Evolutionary conservation across 2,329 filamentous ascomycete species (phyloP), one percentile per base, ranked within the genome.

Genomic region (Nigrograna mackinnonii): DNA sequence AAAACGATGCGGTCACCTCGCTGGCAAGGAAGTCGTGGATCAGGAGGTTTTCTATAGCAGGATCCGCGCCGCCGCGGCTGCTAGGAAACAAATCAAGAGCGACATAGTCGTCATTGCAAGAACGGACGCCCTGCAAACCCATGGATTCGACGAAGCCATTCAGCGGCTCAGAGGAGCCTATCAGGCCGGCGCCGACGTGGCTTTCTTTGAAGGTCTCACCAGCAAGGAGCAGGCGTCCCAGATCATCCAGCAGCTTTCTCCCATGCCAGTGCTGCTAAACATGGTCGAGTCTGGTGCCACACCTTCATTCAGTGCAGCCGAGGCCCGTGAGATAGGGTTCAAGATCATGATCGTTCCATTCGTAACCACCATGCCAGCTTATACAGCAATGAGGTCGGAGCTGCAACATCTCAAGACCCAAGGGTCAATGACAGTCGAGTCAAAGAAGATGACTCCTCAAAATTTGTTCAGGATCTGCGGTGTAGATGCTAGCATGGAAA

Each of bases 41-140:
- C 47, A 55, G 0, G 75, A 77, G 1, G 71, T 70, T 9, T 84
- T 74, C 52, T 55, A 72, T 14, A 61, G 69, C 17, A 75, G 82
- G 0, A 79, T 85, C 53, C 66, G 74, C 0, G 80, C 81, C 0
- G 79, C 79, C 0, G 67, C 66, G 20, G 67, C 67, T 2, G 76
- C 79, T 1, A 69, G 79, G 6, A 62, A 70, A 13, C 65, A 68
- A 13, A 55, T 77, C 24, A 65, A 68, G 9, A 72, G 71, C 14
- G 80, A 84, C 49, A 79, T 85, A 37, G 72, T 85, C 22, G 72
- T 85, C 46, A 83, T 85, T 44, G 80, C 80, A 2, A 72, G 82
- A 13, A 84, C 81, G 0, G 82, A 85, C 50, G 77, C 81, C 2
- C 61, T 82, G 11, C 78, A 80, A 45, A 64, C 69, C 0, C 66